Percentiles rank a stretch among this genome's conserved stretches.
These are phyloP conservation scores for Cyclotella choctawhatcheeana DNA, from an alignment of 108 stramenopile species.

Conservation along the genomic window DNA sequence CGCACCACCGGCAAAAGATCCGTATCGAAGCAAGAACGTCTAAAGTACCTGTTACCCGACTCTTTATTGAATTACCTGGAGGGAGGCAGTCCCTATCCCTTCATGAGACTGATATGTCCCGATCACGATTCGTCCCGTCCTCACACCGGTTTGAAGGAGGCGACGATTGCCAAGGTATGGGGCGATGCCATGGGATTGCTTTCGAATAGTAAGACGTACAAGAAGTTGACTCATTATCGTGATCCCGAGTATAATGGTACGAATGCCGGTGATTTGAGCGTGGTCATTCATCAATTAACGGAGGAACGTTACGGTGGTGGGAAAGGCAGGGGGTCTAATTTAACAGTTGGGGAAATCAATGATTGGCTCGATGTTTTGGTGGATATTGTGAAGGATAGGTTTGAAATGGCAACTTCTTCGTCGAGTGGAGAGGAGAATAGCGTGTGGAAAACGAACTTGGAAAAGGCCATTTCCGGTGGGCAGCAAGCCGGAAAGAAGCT, in stretches of 20 bases:
- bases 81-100: slow-evolving; percentile 58
- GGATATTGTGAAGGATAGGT: slow-evolving; percentile 30
- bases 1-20: slow-evolving; percentile 20
- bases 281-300: slow-evolving; percentile 67
- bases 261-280: slow-evolving; percentile 66
- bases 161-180: slow-evolving; percentile 69
- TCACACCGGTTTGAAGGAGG: slow-evolving; percentile 70
- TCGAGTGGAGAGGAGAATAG: slow-evolving; percentile 7
- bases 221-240: slow-evolving; percentile 61
- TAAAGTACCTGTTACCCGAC: slow-evolving; percentile 56
- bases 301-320: slow-evolving; percentile 43
- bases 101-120: slow-evolving; percentile 73
- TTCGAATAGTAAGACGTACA: slow-evolving; percentile 32
- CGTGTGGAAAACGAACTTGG: slow-evolving; percentile 17
- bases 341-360: slow-evolving; percentile 77
- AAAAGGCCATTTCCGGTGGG: slow-evolving; percentile 15
- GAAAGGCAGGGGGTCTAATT: slow-evolving; percentile 29
- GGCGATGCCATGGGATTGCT: slow-evolving; percentile 65
- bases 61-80: slow-evolving; percentile 39
- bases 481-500: slow-evolving; percentile 6
- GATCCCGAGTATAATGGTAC: slow-evolving; percentile 58
- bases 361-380: slow-evolving; percentile 77
- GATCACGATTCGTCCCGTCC: slow-evolving; percentile 68
- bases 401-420: slow-evolving; percentile 13
- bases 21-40: slow-evolving; percentile 41